Conservation (phyloP, 2,329 filamentous ascomycete species). For the Monascus ruber region DNA sequence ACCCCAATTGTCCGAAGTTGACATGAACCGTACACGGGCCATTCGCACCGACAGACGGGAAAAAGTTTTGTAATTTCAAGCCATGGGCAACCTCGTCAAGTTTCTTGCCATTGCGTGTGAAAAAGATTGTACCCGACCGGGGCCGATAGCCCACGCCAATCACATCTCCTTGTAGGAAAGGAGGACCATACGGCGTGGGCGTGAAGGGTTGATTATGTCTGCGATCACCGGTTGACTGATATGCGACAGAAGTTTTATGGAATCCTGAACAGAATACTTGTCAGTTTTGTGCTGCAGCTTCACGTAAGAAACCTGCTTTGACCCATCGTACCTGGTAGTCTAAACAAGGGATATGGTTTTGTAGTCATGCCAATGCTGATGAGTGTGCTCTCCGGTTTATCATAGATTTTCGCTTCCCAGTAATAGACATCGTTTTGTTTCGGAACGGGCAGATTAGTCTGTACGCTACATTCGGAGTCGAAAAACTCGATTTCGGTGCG, state of each 20-base stretch:
- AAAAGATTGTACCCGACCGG: constrained; percentile 89
- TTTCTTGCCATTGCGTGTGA: constrained; percentile 95
- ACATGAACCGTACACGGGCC: constrained; percentile 88
- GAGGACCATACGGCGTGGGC: constrained; percentile 67
- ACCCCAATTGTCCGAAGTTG: constrained; percentile 95
- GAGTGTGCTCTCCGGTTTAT: constrained; percentile 80
- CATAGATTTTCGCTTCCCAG: constrained; percentile 98
- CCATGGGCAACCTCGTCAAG: constrained; percentile 90
- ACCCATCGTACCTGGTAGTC: constrained; percentile 64
- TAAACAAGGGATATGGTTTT: constrained; percentile 91
- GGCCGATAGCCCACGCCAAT: constrained; percentile 92
- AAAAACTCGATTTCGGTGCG: constrained; percentile 98
- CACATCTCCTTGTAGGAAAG: constrained; percentile 85
- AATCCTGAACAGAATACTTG: constrained; percentile 47
- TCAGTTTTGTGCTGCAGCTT: constrained; percentile 4
- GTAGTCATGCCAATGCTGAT: constrained; percentile 91
- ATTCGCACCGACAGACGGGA: constrained; percentile 92
- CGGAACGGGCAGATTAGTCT: constrained; percentile 90
- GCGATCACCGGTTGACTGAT: constrained; percentile 75
- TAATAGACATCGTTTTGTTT: constrained; percentile 99
- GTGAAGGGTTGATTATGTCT: constrained; percentile 88
- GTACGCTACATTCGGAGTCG: constrained; percentile 92
- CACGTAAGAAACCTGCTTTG: neutral
- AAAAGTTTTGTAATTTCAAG: constrained; percentile 90
- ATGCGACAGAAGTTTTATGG: constrained; percentile 87